Conservation (phyloP, 257 asterid species). For the Petrea volubilis region DNA sequence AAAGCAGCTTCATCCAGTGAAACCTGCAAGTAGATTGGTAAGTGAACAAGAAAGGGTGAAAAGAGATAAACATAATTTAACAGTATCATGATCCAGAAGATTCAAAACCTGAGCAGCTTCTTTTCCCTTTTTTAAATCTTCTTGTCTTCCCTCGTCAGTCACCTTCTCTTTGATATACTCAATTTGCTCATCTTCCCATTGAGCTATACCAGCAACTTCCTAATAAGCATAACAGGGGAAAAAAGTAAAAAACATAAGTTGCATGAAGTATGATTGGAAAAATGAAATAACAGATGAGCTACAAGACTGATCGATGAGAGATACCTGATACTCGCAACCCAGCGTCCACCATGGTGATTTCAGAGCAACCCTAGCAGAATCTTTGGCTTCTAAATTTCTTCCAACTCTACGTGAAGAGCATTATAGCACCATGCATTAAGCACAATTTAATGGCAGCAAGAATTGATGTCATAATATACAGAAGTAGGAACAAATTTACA, state of each 20-base stretch:
- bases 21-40: conserved; percentile 44
- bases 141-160: conserved; percentile 76
- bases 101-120: conserved; percentile 76
- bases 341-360: conserved; percentile 99
- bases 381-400: conserved; percentile 76
- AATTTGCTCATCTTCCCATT: conserved; percentile 96
- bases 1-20: conserved; percentile 95
- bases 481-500: conserved; percentile 31
- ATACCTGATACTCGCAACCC: conserved; percentile 83
- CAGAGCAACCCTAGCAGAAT: conserved; percentile 89
- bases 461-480: not conserved
- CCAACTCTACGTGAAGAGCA: conserved; percentile 61
- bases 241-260: too few relatives aligned
- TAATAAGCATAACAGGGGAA: conserved; percentile 24
- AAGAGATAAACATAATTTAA: conserved; percentile 10
- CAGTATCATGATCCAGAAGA: conserved; percentile 2
- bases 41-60: not conserved
- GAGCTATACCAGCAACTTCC: conserved; percentile 92
- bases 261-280: not conserved
- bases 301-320: not conserved
- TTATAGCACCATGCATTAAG: conserved; percentile 4
- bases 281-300: not conserved
- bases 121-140: conserved; percentile 87
- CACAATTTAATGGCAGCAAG: not conserved
- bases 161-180: conserved; percentile 91